Conservation (phyloP, 345 rosid species). For the Turritis glabra region DNA sequence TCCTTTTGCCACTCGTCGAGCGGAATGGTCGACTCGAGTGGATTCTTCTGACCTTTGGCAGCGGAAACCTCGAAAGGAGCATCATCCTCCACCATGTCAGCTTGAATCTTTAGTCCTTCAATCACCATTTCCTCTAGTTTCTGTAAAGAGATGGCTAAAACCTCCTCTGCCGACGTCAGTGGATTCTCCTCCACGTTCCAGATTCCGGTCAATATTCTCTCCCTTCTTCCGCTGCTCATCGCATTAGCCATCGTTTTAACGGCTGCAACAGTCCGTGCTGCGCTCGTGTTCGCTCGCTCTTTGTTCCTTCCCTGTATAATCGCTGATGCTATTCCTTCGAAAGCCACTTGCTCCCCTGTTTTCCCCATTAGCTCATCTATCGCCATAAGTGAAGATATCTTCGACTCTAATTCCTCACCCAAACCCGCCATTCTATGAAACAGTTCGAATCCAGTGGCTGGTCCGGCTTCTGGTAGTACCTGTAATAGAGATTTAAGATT, state of each 20-base stretch:
- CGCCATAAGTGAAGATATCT: conserved; percentile 62
- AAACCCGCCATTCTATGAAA: conserved; percentile 69
- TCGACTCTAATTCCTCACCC: conserved; percentile 68
- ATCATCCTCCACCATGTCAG: conserved; percentile 78
- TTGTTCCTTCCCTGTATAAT: conserved; percentile 91
- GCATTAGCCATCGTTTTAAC: conserved; percentile 80
- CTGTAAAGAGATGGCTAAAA: conserved; percentile 73
- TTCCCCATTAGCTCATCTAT: conserved; percentile 84
- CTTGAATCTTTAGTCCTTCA: conserved; percentile 84
- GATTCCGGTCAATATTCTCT: conserved; percentile 78
- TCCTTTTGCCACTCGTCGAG: conserved; percentile 71
- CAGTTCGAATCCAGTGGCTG: conserved; percentile 60
- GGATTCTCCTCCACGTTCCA: conserved; percentile 76
- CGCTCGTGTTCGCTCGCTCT: conserved; percentile 87
- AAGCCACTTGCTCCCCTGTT: conserved; percentile 95
- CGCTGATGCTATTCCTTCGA: conserved; percentile 94
- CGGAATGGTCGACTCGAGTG: conserved; percentile 56
- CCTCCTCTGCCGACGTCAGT: conserved; percentile 57
- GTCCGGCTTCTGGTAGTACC: conserved; percentile 25
- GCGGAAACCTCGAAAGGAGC: conserved; percentile 81
- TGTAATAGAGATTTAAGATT: neutral
- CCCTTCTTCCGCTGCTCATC: conserved; percentile 68
- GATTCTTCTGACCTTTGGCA: conserved; percentile 46
- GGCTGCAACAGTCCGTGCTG: conserved; percentile 76
- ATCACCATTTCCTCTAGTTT: conserved; percentile 79